These are phyloP conservation scores for Nemania serpens DNA, from an alignment of 2,329 filamentous ascomycete species.

Conservation along the genomic window DNA sequence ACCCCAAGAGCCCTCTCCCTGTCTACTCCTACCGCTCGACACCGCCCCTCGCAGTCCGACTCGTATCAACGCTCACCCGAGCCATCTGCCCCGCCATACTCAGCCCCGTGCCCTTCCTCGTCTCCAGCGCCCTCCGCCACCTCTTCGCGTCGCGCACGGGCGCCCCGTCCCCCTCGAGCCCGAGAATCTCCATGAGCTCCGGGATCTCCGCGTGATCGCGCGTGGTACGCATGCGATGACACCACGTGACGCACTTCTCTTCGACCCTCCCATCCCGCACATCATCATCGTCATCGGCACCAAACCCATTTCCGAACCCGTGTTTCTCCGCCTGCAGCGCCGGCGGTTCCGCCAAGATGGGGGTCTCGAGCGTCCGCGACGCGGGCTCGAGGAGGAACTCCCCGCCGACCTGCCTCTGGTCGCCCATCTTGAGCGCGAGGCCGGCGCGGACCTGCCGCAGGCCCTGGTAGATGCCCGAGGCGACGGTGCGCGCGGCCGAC, in stretches of 20 bases:
- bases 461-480: conserved; percentile 61
- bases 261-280: conserved; percentile 38
- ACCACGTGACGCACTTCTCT: conserved; percentile 73
- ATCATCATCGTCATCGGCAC: too few relatives aligned
- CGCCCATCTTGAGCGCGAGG: conserved; percentile 65
- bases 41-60: neutral
- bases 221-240: conserved; percentile 79
- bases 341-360: conserved; percentile 41
- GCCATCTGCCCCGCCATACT: conserved; percentile 57
- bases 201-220: conserved; percentile 76
- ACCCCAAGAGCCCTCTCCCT: neutral
- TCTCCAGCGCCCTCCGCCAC: conserved; percentile 52
- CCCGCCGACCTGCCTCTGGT: conserved; percentile 72
- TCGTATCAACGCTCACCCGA: conserved; percentile 45
- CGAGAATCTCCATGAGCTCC: conserved; percentile 67
- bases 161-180: conserved; percentile 50
- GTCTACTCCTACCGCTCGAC: neutral
- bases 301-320: too few relatives aligned
- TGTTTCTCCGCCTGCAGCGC: too few relatives aligned
- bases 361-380: conserved; percentile 47
- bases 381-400: conserved; percentile 75
- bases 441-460: conserved; percentile 62
- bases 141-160: conserved; percentile 48
- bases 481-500: conserved; percentile 54
- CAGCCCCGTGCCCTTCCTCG: conserved; percentile 59